phyloP scores from a whole-genome alignment of 768 basidiomycete species.

The Mycena sanguinolenta region DNA sequence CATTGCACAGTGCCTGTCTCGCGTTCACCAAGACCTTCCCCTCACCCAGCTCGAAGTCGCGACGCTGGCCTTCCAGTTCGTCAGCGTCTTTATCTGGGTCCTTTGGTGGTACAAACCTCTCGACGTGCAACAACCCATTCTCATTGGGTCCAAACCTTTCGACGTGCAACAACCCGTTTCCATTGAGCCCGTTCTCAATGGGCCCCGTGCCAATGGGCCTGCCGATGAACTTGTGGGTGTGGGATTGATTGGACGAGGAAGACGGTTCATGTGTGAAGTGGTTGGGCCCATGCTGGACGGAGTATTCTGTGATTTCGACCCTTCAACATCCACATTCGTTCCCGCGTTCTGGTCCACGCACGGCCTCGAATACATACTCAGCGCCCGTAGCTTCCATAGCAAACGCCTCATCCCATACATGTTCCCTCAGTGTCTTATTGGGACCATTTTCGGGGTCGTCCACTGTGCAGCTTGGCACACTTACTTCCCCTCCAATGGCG shows the following conservation, averaged over 20 bases:
- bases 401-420: not conserved
- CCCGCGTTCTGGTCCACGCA: not conserved
- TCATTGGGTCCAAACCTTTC: no score
- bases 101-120: conserved; percentile 58
- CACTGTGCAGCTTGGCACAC: not conserved
- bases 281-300: no score
- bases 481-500: not conserved
- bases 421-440: not conserved
- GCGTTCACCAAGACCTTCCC: conserved; percentile 41
- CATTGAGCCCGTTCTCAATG: no score
- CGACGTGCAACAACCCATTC: conserved; percentile 44
- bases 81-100: conserved; percentile 47
- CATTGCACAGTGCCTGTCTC: conserved; percentile 44
- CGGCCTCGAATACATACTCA: no score
- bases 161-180: no score
- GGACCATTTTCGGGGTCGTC: not conserved
- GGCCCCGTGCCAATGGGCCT: no score
- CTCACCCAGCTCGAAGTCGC: conserved; percentile 52
- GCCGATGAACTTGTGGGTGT: not conserved
- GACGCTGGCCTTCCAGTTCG: conserved; percentile 48
- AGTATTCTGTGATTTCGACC: not conserved
- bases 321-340: not conserved
- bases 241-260: no score
- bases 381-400: no score
- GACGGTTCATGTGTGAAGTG: no score